Conservation (phyloP, 2,329 filamentous ascomycete species). For the Aspergillus sp. region DNA sequence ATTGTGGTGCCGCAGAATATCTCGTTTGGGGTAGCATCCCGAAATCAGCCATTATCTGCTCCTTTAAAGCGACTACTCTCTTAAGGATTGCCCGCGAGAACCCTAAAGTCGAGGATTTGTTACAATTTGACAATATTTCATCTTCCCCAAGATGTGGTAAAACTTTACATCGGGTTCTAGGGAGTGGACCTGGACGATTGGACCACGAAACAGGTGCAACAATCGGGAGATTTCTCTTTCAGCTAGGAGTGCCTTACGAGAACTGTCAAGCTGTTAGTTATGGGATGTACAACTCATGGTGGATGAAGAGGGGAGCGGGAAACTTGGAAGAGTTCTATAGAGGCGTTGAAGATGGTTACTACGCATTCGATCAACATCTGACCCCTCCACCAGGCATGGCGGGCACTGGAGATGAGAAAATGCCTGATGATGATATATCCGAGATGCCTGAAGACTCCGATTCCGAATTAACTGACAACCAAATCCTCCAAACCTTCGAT, state of each 20-base stretch:
- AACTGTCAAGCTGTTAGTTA: constrained; percentile 22
- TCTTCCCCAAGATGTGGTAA: neutral
- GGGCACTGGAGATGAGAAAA: neutral
- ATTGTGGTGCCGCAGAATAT: constrained; percentile 32
- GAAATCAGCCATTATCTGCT: constrained; percentile 26
- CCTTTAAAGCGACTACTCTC: constrained; percentile 25
- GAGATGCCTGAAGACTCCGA: neutral
- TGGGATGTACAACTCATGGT: constrained; percentile 23
- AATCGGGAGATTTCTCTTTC: constrained; percentile 23
- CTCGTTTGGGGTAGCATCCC: constrained; percentile 35
- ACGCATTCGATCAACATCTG: neutral
- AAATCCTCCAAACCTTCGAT: neutral
- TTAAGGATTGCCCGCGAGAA: constrained; percentile 15
- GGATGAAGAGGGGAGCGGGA: constrained; percentile 9
- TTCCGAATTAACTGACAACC: neutral
- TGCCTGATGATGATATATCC: neutral
- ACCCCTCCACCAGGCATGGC: neutral
- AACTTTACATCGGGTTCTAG: constrained; percentile 16
- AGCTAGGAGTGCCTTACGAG: constrained; percentile 21
- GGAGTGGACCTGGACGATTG: constrained; percentile 4
- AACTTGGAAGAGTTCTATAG: constrained; percentile 12
- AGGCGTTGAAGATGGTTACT: constrained; percentile 15
- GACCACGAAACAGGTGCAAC: constrained; percentile 17
- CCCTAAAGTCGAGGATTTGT: constrained; percentile 21
- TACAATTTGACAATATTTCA: constrained; percentile 27